phyloP scores from a whole-genome alignment of 140 eudicot genomes.

The Anethum foeniculum region DNA sequence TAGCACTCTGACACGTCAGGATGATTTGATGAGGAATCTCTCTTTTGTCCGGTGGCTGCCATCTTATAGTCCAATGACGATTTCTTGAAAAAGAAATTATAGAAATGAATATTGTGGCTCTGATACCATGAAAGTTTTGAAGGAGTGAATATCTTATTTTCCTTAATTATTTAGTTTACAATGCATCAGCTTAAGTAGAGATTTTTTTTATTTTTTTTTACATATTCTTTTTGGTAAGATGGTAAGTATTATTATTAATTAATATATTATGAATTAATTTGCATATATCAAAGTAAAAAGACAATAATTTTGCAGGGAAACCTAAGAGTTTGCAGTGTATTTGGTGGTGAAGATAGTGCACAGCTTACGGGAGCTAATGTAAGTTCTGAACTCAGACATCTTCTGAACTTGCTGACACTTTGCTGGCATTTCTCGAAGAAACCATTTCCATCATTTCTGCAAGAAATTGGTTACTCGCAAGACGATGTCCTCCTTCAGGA shows the following conservation, averaged over 20 bases:
- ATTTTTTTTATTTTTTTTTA: no score
- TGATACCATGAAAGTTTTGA: no score
- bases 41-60: no score
- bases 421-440: slow-evolving; percentile 99
- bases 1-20: no score
- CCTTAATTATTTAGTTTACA: no score
- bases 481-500: slow-evolving; percentile 92
- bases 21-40: no score
- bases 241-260: not conserved
- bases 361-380: slow-evolving; percentile 74
- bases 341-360: slow-evolving; percentile 64
- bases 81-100: no score
- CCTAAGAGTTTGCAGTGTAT: slow-evolving; percentile 61
- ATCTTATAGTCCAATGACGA: no score
- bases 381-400: slow-evolving; percentile 69
- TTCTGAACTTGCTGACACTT: slow-evolving; percentile 65
- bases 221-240: not conserved
- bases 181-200: no score
- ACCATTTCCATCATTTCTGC: slow-evolving; percentile 62
- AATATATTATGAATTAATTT: not conserved
- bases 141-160: no score
- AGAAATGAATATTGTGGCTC: no score
- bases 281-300: not conserved
- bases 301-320: slow-evolving; percentile 52
- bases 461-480: slow-evolving; percentile 72